Conservation (phyloP, 1,139 yeast genomes). For the Pichia terricola region DNA sequence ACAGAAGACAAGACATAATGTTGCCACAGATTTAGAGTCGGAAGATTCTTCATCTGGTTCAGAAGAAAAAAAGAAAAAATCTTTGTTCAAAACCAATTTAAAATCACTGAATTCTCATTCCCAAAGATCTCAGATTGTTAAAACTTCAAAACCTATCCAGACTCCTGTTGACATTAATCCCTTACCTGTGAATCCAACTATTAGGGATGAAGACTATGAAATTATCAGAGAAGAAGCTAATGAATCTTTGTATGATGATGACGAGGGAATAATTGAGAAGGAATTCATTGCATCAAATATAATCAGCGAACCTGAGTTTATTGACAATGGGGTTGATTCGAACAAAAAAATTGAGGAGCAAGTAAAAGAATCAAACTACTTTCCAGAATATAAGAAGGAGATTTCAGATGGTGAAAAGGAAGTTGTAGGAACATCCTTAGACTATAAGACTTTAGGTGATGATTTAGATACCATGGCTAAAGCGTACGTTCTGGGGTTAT, state of each 20-base stretch:
- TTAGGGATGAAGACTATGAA: slow-evolving; percentile 16
- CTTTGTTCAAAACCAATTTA: slow-evolving; percentile 5
- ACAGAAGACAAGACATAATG: too few species aligned
- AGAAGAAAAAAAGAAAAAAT: background rate
- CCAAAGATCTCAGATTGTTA: background rate
- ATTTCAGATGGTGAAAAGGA: background rate
- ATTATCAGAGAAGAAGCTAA: slow-evolving; percentile 15
- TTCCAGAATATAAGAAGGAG: slow-evolving; percentile 6
- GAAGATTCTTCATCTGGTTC: background rate
- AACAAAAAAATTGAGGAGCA: background rate
- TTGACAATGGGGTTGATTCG: background rate
- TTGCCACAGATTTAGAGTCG: background rate
- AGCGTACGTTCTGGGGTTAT: slow-evolving; percentile 50
- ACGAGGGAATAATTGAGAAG: slow-evolving; percentile 8
- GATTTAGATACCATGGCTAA: slow-evolving; percentile 50
- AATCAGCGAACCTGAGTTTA: slow-evolving; percentile 1
- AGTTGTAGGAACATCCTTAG: slow-evolving; percentile 28
- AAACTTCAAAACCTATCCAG: slow-evolving; percentile 1
- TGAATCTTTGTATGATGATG: slow-evolving; percentile 16
- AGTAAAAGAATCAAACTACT: slow-evolving; percentile 1
- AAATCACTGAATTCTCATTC: slow-evolving; percentile 7
- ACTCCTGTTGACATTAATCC: slow-evolving; percentile 18
- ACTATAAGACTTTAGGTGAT: slow-evolving; percentile 32
- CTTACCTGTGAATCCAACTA: slow-evolving; percentile 7
- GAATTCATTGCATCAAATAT: slow-evolving; percentile 5